phyloP scores from a whole-genome alignment of 768 basidiomycete genomes.

The Mycena epipterygia region DNA sequence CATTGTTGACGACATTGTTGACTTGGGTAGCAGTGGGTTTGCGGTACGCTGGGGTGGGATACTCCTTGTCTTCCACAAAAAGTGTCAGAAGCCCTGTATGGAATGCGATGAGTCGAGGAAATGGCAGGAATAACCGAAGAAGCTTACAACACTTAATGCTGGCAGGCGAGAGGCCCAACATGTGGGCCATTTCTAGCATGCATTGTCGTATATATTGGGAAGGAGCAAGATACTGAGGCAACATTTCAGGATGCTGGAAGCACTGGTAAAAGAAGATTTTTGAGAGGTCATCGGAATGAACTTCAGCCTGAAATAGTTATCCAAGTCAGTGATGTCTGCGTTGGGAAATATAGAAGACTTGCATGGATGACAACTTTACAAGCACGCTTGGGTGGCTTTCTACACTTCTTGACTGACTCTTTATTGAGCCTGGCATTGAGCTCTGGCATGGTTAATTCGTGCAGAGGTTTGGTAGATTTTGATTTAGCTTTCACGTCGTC shows the following conservation, averaged over 20 bases:
- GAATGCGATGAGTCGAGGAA: neutral
- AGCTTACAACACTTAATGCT: slow-evolving; percentile 3
- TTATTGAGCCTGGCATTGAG: neutral
- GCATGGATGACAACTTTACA: neutral
- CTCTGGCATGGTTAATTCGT: neutral
- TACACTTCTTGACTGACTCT: neutral
- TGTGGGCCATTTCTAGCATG: neutral
- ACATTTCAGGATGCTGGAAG: neutral
- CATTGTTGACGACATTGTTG: slow-evolving; percentile 6
- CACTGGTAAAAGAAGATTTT: neutral
- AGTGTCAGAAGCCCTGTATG: neutral
- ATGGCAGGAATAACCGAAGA: neutral
- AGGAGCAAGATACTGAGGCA: neutral
- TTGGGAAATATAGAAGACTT: neutral
- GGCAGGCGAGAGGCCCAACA: neutral
- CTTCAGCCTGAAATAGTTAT: neutral
- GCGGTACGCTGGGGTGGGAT: neutral
- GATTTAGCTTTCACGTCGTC: neutral
- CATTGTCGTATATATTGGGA: slow-evolving; percentile 10
- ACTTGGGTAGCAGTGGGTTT: neutral
- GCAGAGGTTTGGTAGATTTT: neutral
- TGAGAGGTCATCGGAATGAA: slow-evolving; percentile 2
- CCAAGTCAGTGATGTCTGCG: no score
- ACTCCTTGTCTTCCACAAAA: neutral
- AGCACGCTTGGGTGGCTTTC: neutral